Conservation (phyloP, 768 basidiomycete species). For the Naganishia antarctica region DNA sequence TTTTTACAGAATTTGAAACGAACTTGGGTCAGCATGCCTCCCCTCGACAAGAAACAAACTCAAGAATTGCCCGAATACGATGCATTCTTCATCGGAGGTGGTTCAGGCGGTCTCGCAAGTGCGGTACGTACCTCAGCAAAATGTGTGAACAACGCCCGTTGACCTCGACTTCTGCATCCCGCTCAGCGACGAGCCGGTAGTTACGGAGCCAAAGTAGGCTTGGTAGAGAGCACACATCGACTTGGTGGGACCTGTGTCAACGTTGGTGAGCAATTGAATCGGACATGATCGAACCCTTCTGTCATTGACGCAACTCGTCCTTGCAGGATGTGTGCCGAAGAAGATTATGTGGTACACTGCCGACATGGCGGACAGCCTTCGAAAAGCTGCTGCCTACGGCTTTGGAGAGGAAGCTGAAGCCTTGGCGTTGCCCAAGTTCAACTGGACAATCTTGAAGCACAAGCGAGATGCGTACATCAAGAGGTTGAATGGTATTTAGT, state of each 20-base stretch:
- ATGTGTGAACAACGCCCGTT: neutral
- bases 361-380: slow-evolving; percentile 69
- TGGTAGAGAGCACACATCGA: slow-evolving; percentile 68
- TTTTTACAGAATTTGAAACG: slow-evolving; percentile 6
- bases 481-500: slow-evolving; percentile 63
- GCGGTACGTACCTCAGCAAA: slow-evolving; percentile 57
- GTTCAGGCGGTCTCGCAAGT: slow-evolving; percentile 84
- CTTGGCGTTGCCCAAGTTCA: slow-evolving; percentile 56
- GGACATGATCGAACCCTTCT: no score
- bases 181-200: slow-evolving; percentile 77
- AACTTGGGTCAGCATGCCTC: slow-evolving; percentile 39
- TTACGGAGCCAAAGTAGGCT: slow-evolving; percentile 88
- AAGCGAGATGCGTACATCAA: slow-evolving; percentile 94
- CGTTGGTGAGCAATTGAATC: neutral
- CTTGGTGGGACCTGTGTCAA: slow-evolving; percentile 89
- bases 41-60: slow-evolving; percentile 38
- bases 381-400: slow-evolving; percentile 64
- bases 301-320: no score
- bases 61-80: slow-evolving; percentile 53
- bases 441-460: slow-evolving; percentile 86
- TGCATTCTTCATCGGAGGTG: slow-evolving; percentile 83
- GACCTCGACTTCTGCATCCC: no score
- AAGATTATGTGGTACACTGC: slow-evolving; percentile 89
- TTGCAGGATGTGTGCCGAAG: slow-evolving; percentile 98
- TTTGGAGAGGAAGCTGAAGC: slow-evolving; percentile 50